Conservation (phyloP, 495 filamentous ascomycete species). For the Podospora fimiseda region DNA sequence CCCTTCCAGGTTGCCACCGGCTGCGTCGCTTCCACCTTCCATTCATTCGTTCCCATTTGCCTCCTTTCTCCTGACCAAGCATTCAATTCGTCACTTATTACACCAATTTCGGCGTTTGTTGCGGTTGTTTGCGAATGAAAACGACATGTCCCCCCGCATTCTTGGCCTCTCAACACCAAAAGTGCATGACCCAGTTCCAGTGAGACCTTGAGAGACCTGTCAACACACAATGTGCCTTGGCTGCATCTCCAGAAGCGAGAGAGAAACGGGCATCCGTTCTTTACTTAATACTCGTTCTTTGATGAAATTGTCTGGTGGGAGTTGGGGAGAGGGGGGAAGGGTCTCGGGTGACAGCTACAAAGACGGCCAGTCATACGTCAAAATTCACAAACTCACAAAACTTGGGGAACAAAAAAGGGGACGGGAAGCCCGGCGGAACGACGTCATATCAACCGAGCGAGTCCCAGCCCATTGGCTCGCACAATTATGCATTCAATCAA, state of each 20-base stretch:
- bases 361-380: not conserved
- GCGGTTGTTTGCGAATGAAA: not conserved
- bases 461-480: not conserved
- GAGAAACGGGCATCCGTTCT: too few relatives aligned
- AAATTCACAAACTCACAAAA: not conserved
- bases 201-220: not conserved
- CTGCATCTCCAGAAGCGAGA: not conserved
- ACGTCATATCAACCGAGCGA: not conserved
- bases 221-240: not conserved
- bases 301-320: too few relatives aligned
- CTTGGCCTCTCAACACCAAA: not conserved
- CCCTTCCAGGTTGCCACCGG: too few relatives aligned
- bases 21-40: too few relatives aligned
- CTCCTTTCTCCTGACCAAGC: not conserved
- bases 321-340: too few relatives aligned
- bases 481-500: not conserved
- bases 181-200: not conserved
- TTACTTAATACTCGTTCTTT: too few relatives aligned
- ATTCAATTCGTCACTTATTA: not conserved
- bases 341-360: too few relatives aligned
- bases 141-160: not conserved
- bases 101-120: not conserved
- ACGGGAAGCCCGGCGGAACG: not conserved
- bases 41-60: too few relatives aligned
- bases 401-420: too few relatives aligned